phyloP scores from a whole-genome alignment of 202 grass and related monocot species.

The Setaria viridis region DNA sequence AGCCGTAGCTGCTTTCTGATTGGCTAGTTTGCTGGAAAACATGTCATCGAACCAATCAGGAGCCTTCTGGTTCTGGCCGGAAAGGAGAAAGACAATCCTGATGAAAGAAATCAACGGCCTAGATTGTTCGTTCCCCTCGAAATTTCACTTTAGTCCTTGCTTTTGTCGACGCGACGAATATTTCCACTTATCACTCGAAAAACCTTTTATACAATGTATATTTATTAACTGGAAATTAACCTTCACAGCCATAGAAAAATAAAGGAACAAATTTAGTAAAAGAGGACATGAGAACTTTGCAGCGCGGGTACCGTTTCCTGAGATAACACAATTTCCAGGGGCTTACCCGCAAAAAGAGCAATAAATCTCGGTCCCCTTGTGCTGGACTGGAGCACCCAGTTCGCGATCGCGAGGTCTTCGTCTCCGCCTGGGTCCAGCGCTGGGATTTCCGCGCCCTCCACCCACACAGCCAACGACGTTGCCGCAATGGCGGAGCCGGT shows the following conservation, averaged over 20 bases:
- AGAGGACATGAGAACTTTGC: background rate
- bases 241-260: background rate
- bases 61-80: background rate
- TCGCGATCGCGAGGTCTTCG: constrained; percentile 51
- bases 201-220: background rate
- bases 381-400: constrained; percentile 1
- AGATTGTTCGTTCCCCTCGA: background rate
- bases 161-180: background rate
- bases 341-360: background rate
- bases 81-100: background rate
- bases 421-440: constrained; percentile 45
- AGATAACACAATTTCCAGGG: background rate
- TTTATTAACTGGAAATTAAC: background rate
- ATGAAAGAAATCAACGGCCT: constrained; percentile 26
- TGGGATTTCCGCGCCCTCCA: constrained; percentile 44
- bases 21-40: constrained; percentile 29
- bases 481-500: constrained; percentile 65
- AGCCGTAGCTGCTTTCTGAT: constrained; percentile 19
- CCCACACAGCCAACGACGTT: constrained; percentile 33
- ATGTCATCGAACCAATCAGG: constrained; percentile 48
- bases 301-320: background rate
- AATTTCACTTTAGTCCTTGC: background rate
- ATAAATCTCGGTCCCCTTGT: constrained; percentile 13
- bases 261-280: background rate
- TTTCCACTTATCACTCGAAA: background rate